A percentile compares a stretch with the other conserved stretches of the same genome.
These are phyloP conservation scores for Physcomitrellopsis africana DNA, from an alignment of 225 moss, liverwort and hornwort genomes.

Conservation along the genomic window DNA sequence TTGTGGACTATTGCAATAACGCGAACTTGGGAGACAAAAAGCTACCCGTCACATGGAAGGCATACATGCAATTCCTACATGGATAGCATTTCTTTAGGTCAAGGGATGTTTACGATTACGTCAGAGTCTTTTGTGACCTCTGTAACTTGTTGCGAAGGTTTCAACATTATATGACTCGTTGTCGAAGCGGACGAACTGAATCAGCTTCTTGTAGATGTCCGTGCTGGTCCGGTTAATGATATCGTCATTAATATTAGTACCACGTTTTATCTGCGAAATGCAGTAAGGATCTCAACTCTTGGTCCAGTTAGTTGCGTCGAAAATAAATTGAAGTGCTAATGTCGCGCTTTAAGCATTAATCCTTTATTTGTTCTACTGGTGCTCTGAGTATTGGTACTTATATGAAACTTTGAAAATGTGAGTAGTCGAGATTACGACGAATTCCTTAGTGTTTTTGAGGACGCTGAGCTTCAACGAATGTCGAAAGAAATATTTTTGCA, in stretches of 20 bases:
- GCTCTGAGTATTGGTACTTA: neutral
- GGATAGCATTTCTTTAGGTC: neutral
- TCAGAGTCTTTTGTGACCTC: constrained; percentile 3
- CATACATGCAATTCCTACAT: neutral
- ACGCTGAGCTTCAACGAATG: neutral
- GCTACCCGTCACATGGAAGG: neutral
- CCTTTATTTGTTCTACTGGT: neutral
- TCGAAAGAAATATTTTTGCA: neutral
- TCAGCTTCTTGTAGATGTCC: neutral
- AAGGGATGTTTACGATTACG: constrained; percentile 18
- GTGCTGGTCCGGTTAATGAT: neutral
- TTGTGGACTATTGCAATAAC: neutral
- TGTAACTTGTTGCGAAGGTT: neutral
- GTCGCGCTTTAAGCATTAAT: neutral
- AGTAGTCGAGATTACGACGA: constrained; percentile 3
- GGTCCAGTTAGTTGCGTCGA: neutral
- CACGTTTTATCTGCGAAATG: neutral
- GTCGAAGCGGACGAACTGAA: neutral
- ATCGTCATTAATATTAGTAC: neutral
- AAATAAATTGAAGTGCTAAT: neutral
- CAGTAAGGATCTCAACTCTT: neutral
- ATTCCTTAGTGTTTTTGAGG: neutral
- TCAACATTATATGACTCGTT: neutral
- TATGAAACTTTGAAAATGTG: constrained; percentile 7
- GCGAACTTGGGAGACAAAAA: constrained; percentile 6